Base-by-base conservation (phyloP, 208 protist species). In the Acanthamoeba lenticulata region DNA sequence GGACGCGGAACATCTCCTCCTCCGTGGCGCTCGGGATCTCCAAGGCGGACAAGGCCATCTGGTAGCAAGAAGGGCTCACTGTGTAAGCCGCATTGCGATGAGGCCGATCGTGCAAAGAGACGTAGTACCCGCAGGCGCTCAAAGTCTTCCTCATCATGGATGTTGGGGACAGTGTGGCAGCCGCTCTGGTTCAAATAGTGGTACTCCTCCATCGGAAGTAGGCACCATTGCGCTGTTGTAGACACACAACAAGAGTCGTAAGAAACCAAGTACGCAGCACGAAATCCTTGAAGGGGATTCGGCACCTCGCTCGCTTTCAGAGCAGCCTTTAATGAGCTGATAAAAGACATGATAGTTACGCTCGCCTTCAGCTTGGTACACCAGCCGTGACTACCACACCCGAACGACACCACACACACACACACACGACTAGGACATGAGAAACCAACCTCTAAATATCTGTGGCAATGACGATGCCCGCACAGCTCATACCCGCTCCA, bases 301-400 rank as follows among this genome's bases (percentile, higher is more conserved):
- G 24, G 38, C 19, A 81, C 69, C 42, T 57, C 38, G n/a, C n/a
- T n/a, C n/a, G n/a, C n/a, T n/a, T n/a, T n/a, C n/a, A n/a, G n/a
- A n/a, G n/a, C n/a, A n/a, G n/a, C 60, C 60, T 69, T 69, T 17
- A 40, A 98, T 57, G 29, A 98, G 67, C 88, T 98, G 96, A 92
- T 98, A 98, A 77, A 98, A 98, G 52, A 98, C 96, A 94, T 98
- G 98, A 79, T 97, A 98, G 62, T 95, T 96, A 49, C 98, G 88
- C 94, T 98, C 98, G 57, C 77, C 94, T 21, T 89, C 60, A 32
- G 95, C 77, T 90, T 98, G 97, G 45, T n/a, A 95, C 32, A 98
- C 96, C 19, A 98, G 94, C 81, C 98, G 93, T 17, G 95, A 97
- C 88, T 98, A 65, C 47, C 62, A 62, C 2, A 42, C 11, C 27